Evolutionary conservation across 129 eudicot genomes (phyloP), one percentile per base, ranked within the genome.

Genomic region (Flaveria robusta): DNA sequence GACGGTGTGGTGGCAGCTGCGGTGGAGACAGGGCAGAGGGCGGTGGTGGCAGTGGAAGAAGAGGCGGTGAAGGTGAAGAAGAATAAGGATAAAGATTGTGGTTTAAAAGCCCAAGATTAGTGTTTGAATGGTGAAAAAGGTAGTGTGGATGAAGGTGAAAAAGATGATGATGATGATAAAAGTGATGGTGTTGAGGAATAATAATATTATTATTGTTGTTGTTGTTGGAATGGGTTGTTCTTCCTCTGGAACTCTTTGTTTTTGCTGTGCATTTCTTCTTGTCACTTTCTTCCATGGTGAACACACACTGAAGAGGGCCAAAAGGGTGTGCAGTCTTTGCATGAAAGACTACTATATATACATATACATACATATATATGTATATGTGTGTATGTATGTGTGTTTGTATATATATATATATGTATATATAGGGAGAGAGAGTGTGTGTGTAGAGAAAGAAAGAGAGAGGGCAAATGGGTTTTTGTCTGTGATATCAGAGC

Each of bases 61-160:
- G 83, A 67, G 97, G 97, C 10, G 97, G 90, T 52, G 96, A 71
- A 79, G 90, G 88, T 50, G 97, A 72, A 86, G n/a, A n/a, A n/a
- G 1, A 66, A 81, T 80, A 75, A 74, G 87, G 88, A 70, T 85
- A 87, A n/a, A 79, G 90, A 73, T 89, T 88, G 69, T 83, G 84
- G 75, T 86, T 83, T 9, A 62, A 24, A 68, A 84, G 76, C 5
- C 81, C 74, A 24, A 59, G 74, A 51, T 81, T 87, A 11, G 83
- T 55, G 83, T 58, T 67, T 7, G 83, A 9, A 64, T 85, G 84
- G 19, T 87, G 86, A 58, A 83, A 60, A 58, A 87, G 81, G 34
- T 87, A 86, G 52, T 83, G 83, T 3, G 73, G 88, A 52, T 83
- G 81, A 29, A 70, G 71, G 63, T 69, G 76, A 69, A 49, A 55